Evolutionary conservation across 2,329 filamentous ascomycete species (phyloP).

Genomic region (Fusarium sp.): DNA sequence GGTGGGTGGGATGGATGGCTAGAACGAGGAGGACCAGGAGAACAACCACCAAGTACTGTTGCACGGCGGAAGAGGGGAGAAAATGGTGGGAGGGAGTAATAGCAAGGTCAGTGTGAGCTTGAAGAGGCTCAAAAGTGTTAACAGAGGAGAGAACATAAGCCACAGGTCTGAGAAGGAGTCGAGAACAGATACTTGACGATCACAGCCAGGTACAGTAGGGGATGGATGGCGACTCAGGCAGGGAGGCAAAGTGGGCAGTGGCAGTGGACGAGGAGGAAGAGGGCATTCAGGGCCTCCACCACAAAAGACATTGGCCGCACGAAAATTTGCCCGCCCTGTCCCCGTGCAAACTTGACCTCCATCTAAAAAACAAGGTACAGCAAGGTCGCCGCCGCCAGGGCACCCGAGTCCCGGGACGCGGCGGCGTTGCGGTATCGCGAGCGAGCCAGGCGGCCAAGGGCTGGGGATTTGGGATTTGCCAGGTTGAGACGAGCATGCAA

Average conservation of each 20-base stretch:
- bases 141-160: slow-evolving; percentile 12
- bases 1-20: slow-evolving; percentile 15
- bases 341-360: background rate
- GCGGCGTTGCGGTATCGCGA: slow-evolving; percentile 14
- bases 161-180: slow-evolving; percentile 15
- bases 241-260: slow-evolving; percentile 19
- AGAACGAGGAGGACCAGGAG: background rate
- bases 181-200: slow-evolving; percentile 19
- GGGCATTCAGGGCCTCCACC: slow-evolving; percentile 33
- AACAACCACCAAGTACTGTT: slow-evolving; percentile 6
- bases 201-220: slow-evolving; percentile 5
- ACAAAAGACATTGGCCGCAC: background rate
- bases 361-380: slow-evolving; percentile 11
- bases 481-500: slow-evolving; percentile 31
- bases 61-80: slow-evolving; percentile 1
- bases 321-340: slow-evolving; percentile 22
- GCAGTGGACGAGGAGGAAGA: slow-evolving; percentile 14
- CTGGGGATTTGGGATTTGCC: slow-evolving; percentile 23
- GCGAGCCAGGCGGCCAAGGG: slow-evolving; percentile 24
- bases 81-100: background rate
- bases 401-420: slow-evolving; percentile 32
- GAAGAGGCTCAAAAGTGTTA: slow-evolving; percentile 3
- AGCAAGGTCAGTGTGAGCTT: slow-evolving; percentile 1
- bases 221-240: slow-evolving; percentile 9
- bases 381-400: slow-evolving; percentile 14